Evolutionary conservation across 768 basidiomycete species (phyloP).

Genomic region (Phlebiopsis flavidoalba): DNA sequence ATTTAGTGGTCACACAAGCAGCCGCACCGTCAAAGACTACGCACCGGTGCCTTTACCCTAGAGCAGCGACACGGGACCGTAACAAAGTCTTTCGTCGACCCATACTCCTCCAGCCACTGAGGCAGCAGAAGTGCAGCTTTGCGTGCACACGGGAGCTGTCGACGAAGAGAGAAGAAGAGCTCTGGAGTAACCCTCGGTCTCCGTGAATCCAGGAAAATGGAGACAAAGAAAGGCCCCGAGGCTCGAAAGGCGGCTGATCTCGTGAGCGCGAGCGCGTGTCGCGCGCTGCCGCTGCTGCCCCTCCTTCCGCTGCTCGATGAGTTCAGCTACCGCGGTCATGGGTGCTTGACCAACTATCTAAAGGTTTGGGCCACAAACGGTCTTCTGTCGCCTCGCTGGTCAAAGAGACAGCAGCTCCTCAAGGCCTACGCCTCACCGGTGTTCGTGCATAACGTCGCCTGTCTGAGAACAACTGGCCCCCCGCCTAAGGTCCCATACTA

Average conservation of each 20-base stretch:
- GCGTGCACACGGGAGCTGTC: conserved; percentile 67
- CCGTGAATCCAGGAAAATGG: conserved; percentile 95
- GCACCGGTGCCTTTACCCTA: not conserved
- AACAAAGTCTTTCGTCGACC: conserved; percentile 6
- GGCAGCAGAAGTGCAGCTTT: conserved; percentile 30
- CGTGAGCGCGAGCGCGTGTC: conserved; percentile 62
- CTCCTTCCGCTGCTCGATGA: conserved; percentile 49
- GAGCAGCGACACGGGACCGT: not conserved
- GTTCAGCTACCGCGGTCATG: conserved; percentile 68
- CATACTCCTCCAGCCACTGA: conserved; percentile 9
- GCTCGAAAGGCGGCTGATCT: conserved; percentile 69
- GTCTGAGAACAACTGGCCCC: conserved; percentile 84
- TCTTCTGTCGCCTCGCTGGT: conserved; percentile 25
- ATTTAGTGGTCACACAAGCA: conserved; percentile 5
- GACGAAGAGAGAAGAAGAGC: conserved; percentile 50
- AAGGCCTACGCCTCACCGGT: conserved; percentile 26
- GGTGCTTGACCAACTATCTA: conserved; percentile 86
- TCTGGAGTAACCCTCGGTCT: conserved; percentile 54
- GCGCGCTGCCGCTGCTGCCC: conserved; percentile 36
- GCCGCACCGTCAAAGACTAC: not conserved
- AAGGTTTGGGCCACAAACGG: conserved; percentile 60
- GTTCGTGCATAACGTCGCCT: conserved; percentile 18
- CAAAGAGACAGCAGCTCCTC: conserved; percentile 38
- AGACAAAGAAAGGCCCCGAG: conserved; percentile 77
- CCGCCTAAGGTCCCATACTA: conserved; percentile 47